phyloP scores from a whole-genome alignment of 345 rosid species.

The Mercurialis annua region DNA sequence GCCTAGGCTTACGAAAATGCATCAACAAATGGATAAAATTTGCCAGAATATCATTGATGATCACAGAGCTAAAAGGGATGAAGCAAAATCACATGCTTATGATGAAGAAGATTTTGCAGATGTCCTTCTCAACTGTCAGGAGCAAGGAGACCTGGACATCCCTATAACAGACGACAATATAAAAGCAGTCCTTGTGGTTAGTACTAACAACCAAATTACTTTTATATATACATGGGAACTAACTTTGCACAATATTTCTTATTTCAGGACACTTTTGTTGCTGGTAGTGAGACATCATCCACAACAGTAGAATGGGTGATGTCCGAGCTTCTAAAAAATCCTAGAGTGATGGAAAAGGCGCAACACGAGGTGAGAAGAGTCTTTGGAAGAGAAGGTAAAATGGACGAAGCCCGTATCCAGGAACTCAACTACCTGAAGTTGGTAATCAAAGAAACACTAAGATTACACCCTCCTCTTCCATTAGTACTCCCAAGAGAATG shows the following conservation, averaged over 20 bases:
- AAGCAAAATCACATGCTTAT: too few species aligned
- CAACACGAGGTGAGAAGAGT: too few species aligned
- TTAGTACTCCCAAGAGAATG: not conserved
- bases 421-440: not conserved
- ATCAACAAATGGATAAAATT: not conserved
- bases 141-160: not conserved
- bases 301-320: slow-evolving; percentile 1
- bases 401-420: not conserved
- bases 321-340: slow-evolving; percentile 8
- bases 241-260: too few species aligned
- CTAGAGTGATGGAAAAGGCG: not conserved
- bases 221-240: too few species aligned
- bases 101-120: not conserved
- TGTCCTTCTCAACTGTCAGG: slow-evolving; percentile 1
- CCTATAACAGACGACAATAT: not conserved
- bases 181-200: slow-evolving; percentile 1
- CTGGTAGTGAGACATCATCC: slow-evolving; percentile 1
- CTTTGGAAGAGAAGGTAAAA: too few species aligned
- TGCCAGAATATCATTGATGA: not conserved
- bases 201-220: too few species aligned
- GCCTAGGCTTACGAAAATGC: not conserved
- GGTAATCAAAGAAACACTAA: too few species aligned
- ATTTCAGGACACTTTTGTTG: slow-evolving; percentile 4
- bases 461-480: not conserved
- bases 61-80: not conserved